A percentile compares a stretch with the other conserved stretches of the same genome.
Conservation (phyloP, 1,284 basidiomycete genomes). For the Spongiforma sp. region DNA sequence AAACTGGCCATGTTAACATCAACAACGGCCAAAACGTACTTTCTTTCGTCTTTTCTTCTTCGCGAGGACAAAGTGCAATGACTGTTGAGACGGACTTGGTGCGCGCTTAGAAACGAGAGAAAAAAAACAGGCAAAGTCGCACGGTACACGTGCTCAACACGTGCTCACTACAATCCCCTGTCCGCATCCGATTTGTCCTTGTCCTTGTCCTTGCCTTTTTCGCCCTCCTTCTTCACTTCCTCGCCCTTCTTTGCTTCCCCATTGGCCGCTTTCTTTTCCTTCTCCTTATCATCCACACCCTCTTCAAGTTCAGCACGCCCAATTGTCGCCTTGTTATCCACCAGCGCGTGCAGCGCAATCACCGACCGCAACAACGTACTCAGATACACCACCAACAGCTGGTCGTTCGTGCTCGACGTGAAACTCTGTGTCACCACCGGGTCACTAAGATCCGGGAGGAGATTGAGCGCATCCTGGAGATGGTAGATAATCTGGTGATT, state of each 20-base stretch:
- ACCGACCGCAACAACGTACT: conserved; percentile 91
- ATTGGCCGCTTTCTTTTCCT: conserved; percentile 50
- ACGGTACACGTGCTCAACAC: conserved; percentile 37
- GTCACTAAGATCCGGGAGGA: conserved; percentile 86
- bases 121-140: conserved; percentile 24
- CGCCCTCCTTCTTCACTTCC: conserved; percentile 42
- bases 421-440: conserved; percentile 80
- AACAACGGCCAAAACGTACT: conserved; percentile 25
- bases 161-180: conserved; percentile 37
- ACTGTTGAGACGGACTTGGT: neutral
- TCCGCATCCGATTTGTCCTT: conserved; percentile 31
- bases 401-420: conserved; percentile 92
- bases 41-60: conserved; percentile 11
- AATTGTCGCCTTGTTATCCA: conserved; percentile 84
- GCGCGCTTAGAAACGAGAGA: neutral
- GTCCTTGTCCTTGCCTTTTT: conserved; percentile 41
- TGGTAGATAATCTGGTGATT: conserved; percentile 98
- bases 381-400: conserved; percentile 93
- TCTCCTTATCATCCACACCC: conserved; percentile 60
- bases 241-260: conserved; percentile 46
- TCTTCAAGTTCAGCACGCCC: conserved; percentile 83
- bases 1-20: too few species aligned
- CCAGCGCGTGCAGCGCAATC: conserved; percentile 92
- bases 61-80: conserved; percentile 1
- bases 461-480: conserved; percentile 94